These are phyloP conservation scores for Fusarium anthophilum DNA, from an alignment of 2,329 filamentous ascomycete species.

Conservation along the genomic window DNA sequence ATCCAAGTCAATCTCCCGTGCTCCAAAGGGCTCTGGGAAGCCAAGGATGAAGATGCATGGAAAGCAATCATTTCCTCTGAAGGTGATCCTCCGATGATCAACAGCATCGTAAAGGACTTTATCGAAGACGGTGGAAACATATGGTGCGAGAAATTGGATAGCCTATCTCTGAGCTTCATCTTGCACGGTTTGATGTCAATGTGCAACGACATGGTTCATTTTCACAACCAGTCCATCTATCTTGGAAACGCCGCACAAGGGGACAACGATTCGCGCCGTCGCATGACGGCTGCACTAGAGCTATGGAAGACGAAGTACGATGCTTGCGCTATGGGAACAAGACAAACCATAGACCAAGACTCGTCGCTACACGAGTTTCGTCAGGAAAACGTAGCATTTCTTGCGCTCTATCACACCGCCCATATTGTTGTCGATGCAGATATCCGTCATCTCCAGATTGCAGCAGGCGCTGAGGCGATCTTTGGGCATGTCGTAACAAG, in stretches of 20 bases:
- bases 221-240: neutral
- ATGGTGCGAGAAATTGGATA: neutral
- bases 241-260: neutral
- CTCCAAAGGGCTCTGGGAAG: neutral
- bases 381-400: neutral
- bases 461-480: neutral
- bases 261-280: neutral
- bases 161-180: neutral
- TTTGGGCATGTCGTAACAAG: rapidly evolving
- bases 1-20: neutral
- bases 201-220: neutral
- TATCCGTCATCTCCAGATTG: neutral
- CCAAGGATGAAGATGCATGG: neutral
- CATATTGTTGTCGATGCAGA: neutral
- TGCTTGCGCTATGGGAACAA: neutral
- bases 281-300: neutral
- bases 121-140: neutral
- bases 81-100: neutral
- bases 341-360: neutral
- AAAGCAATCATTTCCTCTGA: rapidly evolving
- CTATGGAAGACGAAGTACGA: neutral
- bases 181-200: neutral
- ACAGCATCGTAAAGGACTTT: neutral
- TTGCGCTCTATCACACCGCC: neutral
- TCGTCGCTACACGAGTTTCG: neutral